Conservation (phyloP, 208 protist species). For the Trypanosoma cruzi region DNA sequence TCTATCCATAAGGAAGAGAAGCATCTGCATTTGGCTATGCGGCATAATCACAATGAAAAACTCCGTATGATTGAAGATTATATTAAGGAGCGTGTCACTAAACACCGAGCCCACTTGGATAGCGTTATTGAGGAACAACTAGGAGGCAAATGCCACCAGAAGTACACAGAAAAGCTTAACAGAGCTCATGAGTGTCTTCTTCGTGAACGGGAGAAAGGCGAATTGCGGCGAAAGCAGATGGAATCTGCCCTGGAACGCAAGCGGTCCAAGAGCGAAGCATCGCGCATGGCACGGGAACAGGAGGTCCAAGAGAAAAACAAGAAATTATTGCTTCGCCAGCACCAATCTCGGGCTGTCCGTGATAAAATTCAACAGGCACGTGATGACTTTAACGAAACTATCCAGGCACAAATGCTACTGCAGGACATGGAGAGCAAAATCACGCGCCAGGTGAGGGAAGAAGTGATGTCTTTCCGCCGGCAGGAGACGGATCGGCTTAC, state of each 20-base stretch:
- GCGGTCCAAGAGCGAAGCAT: conserved; percentile 3
- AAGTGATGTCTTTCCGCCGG: conserved; percentile 22
- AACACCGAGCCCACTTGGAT: conserved; percentile 18
- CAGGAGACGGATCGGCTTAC: conserved; percentile 14
- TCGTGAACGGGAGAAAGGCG: neutral
- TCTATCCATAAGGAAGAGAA: conserved; percentile 11
- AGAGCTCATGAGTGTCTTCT: conserved; percentile 15
- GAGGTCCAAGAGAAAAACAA: neutral
- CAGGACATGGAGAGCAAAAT: conserved; percentile 20
- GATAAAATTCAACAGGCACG: conserved; percentile 5
- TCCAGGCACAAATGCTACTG: conserved; percentile 14
- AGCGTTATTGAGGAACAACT: conserved; percentile 19
- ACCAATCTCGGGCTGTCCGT: neutral
- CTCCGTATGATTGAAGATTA: conserved; percentile 14
- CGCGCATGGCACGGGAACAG: neutral
- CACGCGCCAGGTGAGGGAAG: conserved; percentile 9
- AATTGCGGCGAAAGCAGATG: neutral
- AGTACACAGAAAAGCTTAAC: neutral
- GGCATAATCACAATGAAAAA: neutral
- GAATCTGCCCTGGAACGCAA: neutral
- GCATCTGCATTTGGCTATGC: neutral
- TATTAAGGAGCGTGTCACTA: conserved; percentile 6
- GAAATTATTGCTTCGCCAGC: neutral
- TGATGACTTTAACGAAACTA: conserved; percentile 14
- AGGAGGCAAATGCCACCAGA: neutral